Evolutionary conservation across 306 rosid species (phyloP), one percentile per base, ranked within the genome.

Genomic region (Prunus kanzakura): DNA sequence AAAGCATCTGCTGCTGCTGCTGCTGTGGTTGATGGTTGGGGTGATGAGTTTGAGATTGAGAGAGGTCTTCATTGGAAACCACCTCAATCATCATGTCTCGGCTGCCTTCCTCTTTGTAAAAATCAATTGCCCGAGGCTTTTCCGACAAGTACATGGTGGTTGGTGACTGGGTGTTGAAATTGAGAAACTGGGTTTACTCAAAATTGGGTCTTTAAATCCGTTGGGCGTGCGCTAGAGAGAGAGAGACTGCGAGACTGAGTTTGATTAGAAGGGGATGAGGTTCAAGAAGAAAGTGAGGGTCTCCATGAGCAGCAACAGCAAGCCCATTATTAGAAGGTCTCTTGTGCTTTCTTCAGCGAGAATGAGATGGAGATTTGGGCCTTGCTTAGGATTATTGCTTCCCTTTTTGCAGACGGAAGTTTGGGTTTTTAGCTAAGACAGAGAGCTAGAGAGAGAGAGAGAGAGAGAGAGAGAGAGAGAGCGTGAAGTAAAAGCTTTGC

Each of bases 31-130:
- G 96, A 3, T 69, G 71, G 60, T 16, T 27, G 66, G 16, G 73
- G 46, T 15, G 83, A 47, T 30, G 92, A 82, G 12, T 79, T 74
- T 38, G 76, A 2, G 76, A 65, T 63, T 82, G 86, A 3, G 82
- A 79, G 11, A 80, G 84, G 41, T 80, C 87, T 16, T 74, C 84
- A 77, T 78, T 82, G 19, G 93, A 51, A 11, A 84, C 91, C 0
- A 90, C 91, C 77, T 93, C 98, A 35, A 93, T 87, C 86, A 93
- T 88, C 93, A 89, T 83, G 64, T 91, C 93, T 19, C 92, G 83
- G 43, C 74, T 23, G 6, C 69, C 81, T 78, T 85, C 92, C 66
- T 86, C 90, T 51, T 91, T 91, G 91, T 88, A 88, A 81, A 90
- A 89, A 74, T 87, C 88, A 23, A 91, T 85, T 13, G 96, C 86